These are phyloP conservation scores for Aureobasidium sp. DNA, from an alignment of 2,329 filamentous ascomycete genomes.

Conservation along the genomic window DNA sequence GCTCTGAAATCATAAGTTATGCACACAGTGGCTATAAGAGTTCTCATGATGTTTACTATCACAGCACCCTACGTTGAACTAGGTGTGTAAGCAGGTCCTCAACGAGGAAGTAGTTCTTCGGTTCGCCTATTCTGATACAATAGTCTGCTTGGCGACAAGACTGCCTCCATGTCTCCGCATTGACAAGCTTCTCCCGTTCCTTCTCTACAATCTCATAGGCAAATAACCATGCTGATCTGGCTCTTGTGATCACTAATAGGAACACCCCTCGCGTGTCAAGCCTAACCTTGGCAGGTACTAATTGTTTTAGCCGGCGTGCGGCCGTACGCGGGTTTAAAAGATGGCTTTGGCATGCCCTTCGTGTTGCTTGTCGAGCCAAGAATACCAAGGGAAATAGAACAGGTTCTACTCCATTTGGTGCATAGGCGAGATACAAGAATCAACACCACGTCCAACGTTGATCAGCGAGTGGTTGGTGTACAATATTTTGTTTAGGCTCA, in stretches of 20 bases:
- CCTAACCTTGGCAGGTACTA: background rate
- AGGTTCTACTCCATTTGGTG: background rate
- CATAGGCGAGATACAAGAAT: background rate
- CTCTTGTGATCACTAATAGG: background rate
- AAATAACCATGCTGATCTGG: background rate
- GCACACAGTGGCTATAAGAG: background rate
- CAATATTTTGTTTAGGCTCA: background rate
- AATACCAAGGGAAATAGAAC: background rate
- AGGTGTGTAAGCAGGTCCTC: background rate
- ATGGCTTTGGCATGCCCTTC: background rate
- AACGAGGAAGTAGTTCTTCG: background rate
- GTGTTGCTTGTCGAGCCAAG: slow-evolving; percentile 7
- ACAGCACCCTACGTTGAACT: background rate
- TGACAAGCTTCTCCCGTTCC: background rate
- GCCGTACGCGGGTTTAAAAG: background rate
- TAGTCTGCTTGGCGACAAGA: background rate
- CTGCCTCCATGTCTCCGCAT: background rate
- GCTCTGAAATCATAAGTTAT: background rate
- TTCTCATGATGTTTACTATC: background rate
- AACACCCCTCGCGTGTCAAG: background rate
- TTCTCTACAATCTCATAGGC: background rate
- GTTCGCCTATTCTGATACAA: background rate
- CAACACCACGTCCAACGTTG: background rate
- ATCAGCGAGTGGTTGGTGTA: background rate
- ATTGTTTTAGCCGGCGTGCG: background rate